Evolutionary conservation across 441 rosid genomes (phyloP).

Genomic region (Capsella rubella): DNA sequence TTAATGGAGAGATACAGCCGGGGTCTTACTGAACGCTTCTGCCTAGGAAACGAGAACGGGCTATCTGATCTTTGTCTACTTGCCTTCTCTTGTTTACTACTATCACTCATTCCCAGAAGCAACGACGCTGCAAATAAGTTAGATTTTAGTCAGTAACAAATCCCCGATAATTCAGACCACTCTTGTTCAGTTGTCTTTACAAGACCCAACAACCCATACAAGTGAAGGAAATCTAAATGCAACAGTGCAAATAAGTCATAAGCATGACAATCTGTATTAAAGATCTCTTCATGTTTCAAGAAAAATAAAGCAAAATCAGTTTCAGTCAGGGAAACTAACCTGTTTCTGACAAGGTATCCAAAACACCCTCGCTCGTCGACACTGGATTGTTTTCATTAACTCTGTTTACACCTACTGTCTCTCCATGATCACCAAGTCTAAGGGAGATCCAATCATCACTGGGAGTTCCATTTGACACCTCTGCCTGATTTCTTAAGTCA

Average conservation of each 20-base stretch:
- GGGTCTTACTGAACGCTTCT: constrained; percentile 91
- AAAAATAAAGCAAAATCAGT: neutral
- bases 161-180: neutral
- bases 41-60: constrained; percentile 81
- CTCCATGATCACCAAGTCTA: constrained; percentile 80
- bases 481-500: constrained; percentile 65
- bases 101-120: constrained; percentile 73
- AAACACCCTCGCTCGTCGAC: constrained; percentile 53
- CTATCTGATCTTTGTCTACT: constrained; percentile 75
- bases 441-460: constrained; percentile 93
- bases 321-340: constrained; percentile 63
- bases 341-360: constrained; percentile 66
- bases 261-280: neutral
- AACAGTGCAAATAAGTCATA: neutral
- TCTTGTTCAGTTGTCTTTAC: constrained; percentile 10
- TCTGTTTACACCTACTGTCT: constrained; percentile 51
- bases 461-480: constrained; percentile 72
- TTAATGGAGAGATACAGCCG: constrained; percentile 79
- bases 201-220: constrained; percentile 8
- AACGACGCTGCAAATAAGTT: constrained; percentile 73
- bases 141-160: constrained; percentile 29
- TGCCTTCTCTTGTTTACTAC: constrained; percentile 64
- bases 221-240: constrained; percentile 5
- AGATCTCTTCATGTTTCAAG: neutral
- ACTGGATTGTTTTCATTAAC: constrained; percentile 55